phyloP scores from a whole-genome alignment of 2,329 filamentous ascomycete species.

The Colletotrichum sp. region DNA sequence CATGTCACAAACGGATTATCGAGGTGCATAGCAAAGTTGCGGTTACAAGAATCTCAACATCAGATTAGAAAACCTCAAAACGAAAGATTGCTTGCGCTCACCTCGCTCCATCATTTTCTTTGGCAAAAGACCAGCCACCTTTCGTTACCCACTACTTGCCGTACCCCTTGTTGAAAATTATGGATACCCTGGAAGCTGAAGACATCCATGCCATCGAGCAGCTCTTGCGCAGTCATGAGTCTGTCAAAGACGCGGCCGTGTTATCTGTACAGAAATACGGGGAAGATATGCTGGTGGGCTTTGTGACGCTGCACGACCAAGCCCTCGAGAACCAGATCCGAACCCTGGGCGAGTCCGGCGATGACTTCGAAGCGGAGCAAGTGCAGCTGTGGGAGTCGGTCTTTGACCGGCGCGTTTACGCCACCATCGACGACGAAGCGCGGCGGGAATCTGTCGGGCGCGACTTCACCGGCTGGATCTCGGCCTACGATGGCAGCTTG shows the following conservation, averaged over 20 bases:
- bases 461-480: conserved; percentile 36
- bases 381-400: neutral
- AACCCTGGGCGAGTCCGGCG: neutral
- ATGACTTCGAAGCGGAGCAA: neutral
- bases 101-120: neutral
- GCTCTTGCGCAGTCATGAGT: neutral
- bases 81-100: neutral
- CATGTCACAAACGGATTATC: neutral
- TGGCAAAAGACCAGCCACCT: neutral
- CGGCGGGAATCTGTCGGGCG: conserved; percentile 18
- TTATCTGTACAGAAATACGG: neutral
- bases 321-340: neutral
- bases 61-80: neutral
- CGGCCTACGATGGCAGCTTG: conserved; percentile 31
- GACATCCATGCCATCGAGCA: neutral
- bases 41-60: neutral
- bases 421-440: neutral
- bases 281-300: neutral
- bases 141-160: neutral
- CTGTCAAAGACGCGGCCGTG: neutral
- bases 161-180: neutral
- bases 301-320: neutral
- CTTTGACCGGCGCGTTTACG: neutral
- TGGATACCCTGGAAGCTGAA: neutral
- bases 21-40: neutral